phyloP scores from a whole-genome alignment of 805 yeast species.

The Ogataea allantospora region DNA sequence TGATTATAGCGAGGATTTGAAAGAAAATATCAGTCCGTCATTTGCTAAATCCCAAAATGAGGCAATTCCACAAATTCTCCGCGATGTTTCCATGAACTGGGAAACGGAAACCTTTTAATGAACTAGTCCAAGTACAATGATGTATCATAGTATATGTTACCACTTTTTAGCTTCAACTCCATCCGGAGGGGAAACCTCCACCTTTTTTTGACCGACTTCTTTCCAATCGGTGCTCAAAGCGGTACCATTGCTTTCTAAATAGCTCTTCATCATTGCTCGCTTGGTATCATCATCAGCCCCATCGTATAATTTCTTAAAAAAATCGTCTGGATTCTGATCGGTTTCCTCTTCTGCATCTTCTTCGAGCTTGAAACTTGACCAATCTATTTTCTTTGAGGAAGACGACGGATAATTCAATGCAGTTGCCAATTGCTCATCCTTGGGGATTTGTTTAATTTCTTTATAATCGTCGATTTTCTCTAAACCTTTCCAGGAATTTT shows the following conservation, averaged over 20 bases:
- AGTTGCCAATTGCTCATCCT: constrained; percentile 4
- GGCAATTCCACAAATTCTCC: constrained; percentile 2
- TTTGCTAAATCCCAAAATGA: neutral
- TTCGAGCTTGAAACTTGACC: constrained; percentile 53
- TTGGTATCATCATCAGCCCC: constrained; percentile 84
- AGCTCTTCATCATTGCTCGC: constrained; percentile 97
- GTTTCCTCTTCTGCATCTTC: constrained; percentile 46
- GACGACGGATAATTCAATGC: constrained; percentile 57
- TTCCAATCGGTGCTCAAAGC: constrained; percentile 91
- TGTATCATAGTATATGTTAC: constrained; percentile 23
- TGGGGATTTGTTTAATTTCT: constrained; percentile 3
- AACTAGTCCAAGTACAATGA: neutral
- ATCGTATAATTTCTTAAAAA: constrained; percentile 71
- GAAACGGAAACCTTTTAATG: constrained; percentile 22
- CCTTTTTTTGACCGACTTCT: constrained; percentile 67
- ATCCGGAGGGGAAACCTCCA: constrained; percentile 71
- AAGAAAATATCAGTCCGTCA: constrained; percentile 13
- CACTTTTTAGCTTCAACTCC: constrained; percentile 64
- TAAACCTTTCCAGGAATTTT: constrained; percentile 54
- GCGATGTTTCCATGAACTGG: constrained; percentile 21
- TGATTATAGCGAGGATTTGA: constrained; percentile 27
- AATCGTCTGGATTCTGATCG: constrained; percentile 51
- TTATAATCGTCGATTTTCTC: constrained; percentile 33
- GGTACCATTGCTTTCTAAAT: constrained; percentile 90
- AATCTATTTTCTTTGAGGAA: constrained; percentile 59